Percentiles rank a stretch among this genome's conserved stretches.
Evolutionary conservation across 495 filamentous ascomycete genomes (phyloP).

Genomic region (Lasiosphaeriaceae sp.): DNA sequence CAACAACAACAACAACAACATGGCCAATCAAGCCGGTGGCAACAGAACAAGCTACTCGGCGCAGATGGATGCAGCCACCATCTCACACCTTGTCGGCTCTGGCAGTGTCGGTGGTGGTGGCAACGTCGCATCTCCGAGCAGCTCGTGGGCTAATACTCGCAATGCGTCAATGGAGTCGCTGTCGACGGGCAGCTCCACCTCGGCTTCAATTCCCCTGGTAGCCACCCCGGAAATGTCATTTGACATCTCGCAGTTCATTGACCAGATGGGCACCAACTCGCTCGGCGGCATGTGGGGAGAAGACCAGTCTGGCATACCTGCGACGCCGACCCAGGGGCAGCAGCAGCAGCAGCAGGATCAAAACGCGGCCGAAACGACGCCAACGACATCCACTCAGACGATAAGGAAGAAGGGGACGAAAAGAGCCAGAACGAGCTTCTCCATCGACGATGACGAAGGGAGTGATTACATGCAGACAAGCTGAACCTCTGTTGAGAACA

Average conservation of each 20-base stretch:
- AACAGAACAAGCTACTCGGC: too few relatives aligned
- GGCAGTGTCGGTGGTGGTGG: neutral
- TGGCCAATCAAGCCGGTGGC: too few relatives aligned
- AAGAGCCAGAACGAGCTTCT: neutral
- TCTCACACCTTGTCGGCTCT: neutral
- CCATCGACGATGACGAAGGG: neutral
- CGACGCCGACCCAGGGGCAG: neutral
- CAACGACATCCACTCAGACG: neutral
- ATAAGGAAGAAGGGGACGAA: neutral
- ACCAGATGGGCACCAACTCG: neutral
- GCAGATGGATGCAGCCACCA: neutral
- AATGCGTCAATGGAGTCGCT: neutral
- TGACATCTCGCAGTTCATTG: neutral
- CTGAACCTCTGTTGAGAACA: too few relatives aligned
- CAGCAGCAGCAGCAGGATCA: neutral
- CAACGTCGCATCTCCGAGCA: neutral
- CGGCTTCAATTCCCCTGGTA: neutral
- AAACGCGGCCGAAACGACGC: neutral
- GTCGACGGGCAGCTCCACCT: neutral
- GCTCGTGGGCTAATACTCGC: neutral
- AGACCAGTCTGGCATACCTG: neutral
- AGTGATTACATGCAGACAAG: neutral
- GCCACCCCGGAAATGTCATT: neutral
- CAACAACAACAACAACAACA: too few relatives aligned
- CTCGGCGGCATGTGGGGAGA: neutral